Base-by-base conservation (phyloP, 768 basidiomycete species). In the Leccinum subgranulosum region DNA sequence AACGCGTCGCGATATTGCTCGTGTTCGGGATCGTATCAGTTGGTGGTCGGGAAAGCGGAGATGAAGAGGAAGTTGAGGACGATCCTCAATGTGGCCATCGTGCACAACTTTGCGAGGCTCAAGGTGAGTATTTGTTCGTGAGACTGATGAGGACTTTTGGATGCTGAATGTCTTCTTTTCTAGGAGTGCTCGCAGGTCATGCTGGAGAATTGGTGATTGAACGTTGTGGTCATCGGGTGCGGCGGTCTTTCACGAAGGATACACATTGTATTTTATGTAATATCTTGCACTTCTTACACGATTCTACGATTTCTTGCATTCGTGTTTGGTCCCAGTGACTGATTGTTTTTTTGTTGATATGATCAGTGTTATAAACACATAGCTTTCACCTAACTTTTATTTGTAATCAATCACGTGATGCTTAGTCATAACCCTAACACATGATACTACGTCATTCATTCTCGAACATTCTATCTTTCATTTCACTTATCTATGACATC, bases 11-110 rank as follows among this genome's bases (percentile, higher is more conserved):
- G 84, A 59, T 88, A 87, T 55, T 98, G 96, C 69, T 79, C 82
- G 27, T 98, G 97, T 70, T 97, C 95, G 17, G 96, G 94, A 12
- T 74, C 85, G 1, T 97, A 89, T 71, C 80, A 84, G 59, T 77
- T 89, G 43, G 90, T 86, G 15, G 67, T 89, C 53, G 87, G 82
- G 59, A 89, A 88, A 69, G 80, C 76, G 36, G 94, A 98, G 52
- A 76, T 82, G 57, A 82, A 83, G 63, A 77, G 88, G 51, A 87
- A 82, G 71, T 67, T 98, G 63, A 79, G 85, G 60, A 94, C 93
- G 41, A 85, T 95, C 58, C 84, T 90, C 45, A 95, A 92, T 68
- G 86, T 93, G 23, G 87, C 90, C 2, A 82, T 83, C 28, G 84
- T 86, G 47, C 88, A 93, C 68, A 85, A 83, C 62, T 74, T 94